Evolutionary conservation across 495 filamentous ascomycete genomes (phyloP), one percentile per base, ranked within the genome.

Genomic region (Trichoderma reesei): DNA sequence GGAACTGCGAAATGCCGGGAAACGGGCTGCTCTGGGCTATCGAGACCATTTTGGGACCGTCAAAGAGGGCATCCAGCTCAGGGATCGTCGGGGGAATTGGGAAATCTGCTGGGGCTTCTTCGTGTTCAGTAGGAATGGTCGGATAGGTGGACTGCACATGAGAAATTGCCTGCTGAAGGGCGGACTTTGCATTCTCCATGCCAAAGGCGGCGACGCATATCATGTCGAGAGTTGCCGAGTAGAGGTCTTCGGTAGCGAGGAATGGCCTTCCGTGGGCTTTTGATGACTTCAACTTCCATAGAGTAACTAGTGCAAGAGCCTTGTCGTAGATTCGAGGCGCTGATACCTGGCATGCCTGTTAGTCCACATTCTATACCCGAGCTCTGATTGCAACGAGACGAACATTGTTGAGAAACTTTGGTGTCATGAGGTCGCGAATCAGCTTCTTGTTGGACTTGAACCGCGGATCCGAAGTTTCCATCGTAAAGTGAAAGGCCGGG

Each of bases 191-290:
- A 26, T 65, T 64, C 26, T 56, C 61, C 11, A 64, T 26, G 10
- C 72, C 73, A 59, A 76, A 71, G 16, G 68, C 65, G 41, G 63
- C 66, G 14, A 64, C 69, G 38, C 64, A 66, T 38, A 77, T 69
- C 36, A 69, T 68, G 61, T 77, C 74, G 10, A 76, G 65, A 4
- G 73, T 67, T n/a, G 64, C 64, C 31, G 69, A 42, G 31, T 63
- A 46, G 36, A 77, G 62, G 54, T 78, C 74, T 5, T 69, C 37
- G 3, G n/a, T 9, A 8, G 68, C 73, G 1, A 44, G 44, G 59
- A 75, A 76, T 0, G 73, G 71, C 1, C 65, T 66, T 0, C 71
- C 69, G 5, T 67, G 14, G 5, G 73, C 72, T 11, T 72, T 20
- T 1, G 11, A 10, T 0, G 63, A 14, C 59, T 75, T 77, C 18